A percentile compares a stretch with the other conserved stretches of the same genome.
These are phyloP conservation scores for Plectosphaerella sp. DNA, from an alignment of 2,329 filamentous ascomycete genomes.

Conservation along the genomic window DNA sequence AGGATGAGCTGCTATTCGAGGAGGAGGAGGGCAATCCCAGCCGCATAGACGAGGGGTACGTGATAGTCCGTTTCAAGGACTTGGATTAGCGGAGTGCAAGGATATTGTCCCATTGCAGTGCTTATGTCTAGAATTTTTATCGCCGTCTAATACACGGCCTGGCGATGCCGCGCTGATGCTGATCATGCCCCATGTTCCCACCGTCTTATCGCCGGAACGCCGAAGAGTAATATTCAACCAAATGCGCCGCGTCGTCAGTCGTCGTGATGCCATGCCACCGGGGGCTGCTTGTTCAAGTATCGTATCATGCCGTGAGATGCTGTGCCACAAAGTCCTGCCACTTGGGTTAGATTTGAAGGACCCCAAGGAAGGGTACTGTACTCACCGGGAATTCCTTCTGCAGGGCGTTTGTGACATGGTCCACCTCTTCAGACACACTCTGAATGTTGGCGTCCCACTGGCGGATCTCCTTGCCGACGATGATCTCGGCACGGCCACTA, in stretches of 20 bases:
- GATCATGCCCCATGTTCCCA: background rate
- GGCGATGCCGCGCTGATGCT: background rate
- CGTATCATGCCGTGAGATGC: slow-evolving; percentile 30
- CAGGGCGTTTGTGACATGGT: slow-evolving; percentile 76
- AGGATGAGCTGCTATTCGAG: slow-evolving; percentile 35
- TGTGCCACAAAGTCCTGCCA: slow-evolving; percentile 42
- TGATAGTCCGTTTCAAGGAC: slow-evolving; percentile 48
- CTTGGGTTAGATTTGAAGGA: background rate
- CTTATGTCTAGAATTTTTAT: background rate
- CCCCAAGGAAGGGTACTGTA: slow-evolving; percentile 12
- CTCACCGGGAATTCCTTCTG: slow-evolving; percentile 72
- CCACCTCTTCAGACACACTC: slow-evolving; percentile 81
- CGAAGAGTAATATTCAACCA: too few relatives aligned
- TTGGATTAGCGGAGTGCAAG: slow-evolving; percentile 33
- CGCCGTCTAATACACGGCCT: slow-evolving; percentile 1
- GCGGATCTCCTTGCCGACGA: slow-evolving; percentile 67
- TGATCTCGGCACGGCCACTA: slow-evolving; percentile 59
- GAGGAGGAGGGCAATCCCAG: slow-evolving; percentile 46
- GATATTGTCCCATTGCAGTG: slow-evolving; percentile 6
- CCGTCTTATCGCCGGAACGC: background rate
- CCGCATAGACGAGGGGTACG: slow-evolving; percentile 46
- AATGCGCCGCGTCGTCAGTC: too few relatives aligned
- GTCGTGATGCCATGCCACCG: too few relatives aligned
- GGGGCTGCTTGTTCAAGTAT: too few relatives aligned
- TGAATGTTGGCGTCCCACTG: slow-evolving; percentile 90